Percentiles rank a stretch among this genome's conserved stretches.
Conservation (phyloP, 768 basidiomycete genomes). For the Xerocomellus chrysenteron region DNA sequence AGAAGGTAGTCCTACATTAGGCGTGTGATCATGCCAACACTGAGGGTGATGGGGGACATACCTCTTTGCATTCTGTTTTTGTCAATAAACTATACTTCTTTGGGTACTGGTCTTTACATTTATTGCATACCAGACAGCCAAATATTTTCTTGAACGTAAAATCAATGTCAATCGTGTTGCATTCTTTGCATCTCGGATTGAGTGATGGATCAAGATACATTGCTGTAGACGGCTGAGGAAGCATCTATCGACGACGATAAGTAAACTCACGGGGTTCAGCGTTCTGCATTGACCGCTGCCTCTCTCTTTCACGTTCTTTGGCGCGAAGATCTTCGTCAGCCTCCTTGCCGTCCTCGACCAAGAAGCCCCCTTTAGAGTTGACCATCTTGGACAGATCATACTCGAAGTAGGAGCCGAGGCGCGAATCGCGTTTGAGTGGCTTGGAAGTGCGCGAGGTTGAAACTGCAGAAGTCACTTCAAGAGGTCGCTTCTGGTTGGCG, state of each 20-base stretch:
- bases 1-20: conserved; percentile 80
- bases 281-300: conserved; percentile 72
- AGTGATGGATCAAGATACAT: conserved; percentile 69
- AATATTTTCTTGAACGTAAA: conserved; percentile 80
- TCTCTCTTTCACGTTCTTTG: conserved; percentile 81
- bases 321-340: conserved; percentile 70
- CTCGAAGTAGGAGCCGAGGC: conserved; percentile 91
- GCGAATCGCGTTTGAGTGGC: conserved; percentile 65
- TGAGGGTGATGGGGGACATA: conserved; percentile 32
- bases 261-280: conserved; percentile 61
- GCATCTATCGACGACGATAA: neutral
- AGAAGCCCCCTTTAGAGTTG: conserved; percentile 94
- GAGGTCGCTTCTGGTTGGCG: conserved; percentile 72
- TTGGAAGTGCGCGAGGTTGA: conserved; percentile 62
- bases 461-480: conserved; percentile 54
- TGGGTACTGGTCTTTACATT: conserved; percentile 84
- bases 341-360: conserved; percentile 86
- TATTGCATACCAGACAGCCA: conserved; percentile 80
- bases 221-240: conserved; percentile 43
- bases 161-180: conserved; percentile 87
- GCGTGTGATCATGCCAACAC: neutral
- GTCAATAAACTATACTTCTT: conserved; percentile 95
- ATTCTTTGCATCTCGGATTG: conserved; percentile 86
- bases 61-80: conserved; percentile 98
- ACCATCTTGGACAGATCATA: conserved; percentile 97